phyloP scores from a whole-genome alignment of 176 grass and related monocot species.

The Thalia dealbata region DNA sequence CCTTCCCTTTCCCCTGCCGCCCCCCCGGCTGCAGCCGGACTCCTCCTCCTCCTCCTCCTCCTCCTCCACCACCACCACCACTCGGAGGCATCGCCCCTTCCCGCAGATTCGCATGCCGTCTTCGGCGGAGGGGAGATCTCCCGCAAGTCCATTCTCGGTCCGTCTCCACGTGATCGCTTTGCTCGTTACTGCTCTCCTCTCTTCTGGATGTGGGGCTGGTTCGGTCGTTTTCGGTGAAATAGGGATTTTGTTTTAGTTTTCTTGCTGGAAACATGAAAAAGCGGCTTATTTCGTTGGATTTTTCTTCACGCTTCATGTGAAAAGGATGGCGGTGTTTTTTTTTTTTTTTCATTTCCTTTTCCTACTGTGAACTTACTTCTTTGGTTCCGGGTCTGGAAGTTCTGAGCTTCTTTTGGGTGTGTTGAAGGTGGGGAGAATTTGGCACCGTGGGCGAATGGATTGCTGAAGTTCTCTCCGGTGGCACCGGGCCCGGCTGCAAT shows the following conservation, averaged over 20 bases:
- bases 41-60: not conserved
- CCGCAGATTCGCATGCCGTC: not conserved
- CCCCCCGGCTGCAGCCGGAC: not conserved
- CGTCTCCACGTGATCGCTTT: not conserved
- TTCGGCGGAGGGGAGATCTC: constrained; percentile 9
- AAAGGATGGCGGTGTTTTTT: not conserved
- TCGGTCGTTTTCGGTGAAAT: constrained; percentile 1
- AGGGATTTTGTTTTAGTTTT: not conserved
- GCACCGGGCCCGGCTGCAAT: constrained; percentile 35
- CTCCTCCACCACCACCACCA: too few relatives aligned
- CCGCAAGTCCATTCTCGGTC: constrained; percentile 3
- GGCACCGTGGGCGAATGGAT: constrained; percentile 74
- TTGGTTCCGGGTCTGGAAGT: not conserved
- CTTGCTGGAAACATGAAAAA: not conserved
- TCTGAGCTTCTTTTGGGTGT: not conserved
- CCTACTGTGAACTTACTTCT: not conserved
- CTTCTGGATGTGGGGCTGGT: not conserved
- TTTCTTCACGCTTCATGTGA: not conserved
- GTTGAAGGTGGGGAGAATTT: constrained; percentile 50
- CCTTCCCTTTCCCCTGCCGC: not conserved
- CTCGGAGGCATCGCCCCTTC: too few relatives aligned
- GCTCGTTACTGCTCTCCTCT: not conserved
- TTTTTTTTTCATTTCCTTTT: too few relatives aligned
- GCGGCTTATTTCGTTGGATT: not conserved
- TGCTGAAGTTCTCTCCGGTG: constrained; percentile 48